Evolutionary conservation across 352 stramenopile species (phyloP).

Genomic region (Thalassiosira sp.): DNA sequence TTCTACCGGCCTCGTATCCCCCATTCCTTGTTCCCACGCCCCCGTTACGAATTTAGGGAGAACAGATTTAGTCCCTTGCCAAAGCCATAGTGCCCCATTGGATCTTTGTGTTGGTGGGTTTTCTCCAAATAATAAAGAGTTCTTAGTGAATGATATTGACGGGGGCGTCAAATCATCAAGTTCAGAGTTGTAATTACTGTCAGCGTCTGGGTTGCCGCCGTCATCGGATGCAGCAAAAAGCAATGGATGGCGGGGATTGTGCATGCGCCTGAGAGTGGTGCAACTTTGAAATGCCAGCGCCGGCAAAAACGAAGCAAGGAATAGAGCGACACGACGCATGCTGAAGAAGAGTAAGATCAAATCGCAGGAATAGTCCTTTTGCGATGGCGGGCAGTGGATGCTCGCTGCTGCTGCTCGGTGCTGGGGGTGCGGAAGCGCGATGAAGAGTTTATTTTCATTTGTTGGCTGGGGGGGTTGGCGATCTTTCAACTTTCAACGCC

Average conservation of each 20-base stretch:
- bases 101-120: constrained; percentile 58
- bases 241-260: background rate
- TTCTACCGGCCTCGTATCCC: constrained; percentile 54
- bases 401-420: too few relatives aligned
- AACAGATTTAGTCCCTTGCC: constrained; percentile 38
- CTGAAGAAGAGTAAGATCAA: background rate
- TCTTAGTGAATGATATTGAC: constrained; percentile 51
- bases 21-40: constrained; percentile 36
- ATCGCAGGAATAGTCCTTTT: too few relatives aligned
- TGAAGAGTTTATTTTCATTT: too few relatives aligned
- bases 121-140: constrained; percentile 68
- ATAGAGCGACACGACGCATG: constrained; percentile 3
- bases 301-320: background rate
- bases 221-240: constrained; percentile 8
- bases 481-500: too few relatives aligned
- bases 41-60: constrained; percentile 58
- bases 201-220: background rate
- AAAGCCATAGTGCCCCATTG: constrained; percentile 52
- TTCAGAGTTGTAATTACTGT: constrained; percentile 12
- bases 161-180: constrained; percentile 50
- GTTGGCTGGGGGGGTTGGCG: too few relatives aligned
- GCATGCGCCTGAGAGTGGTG: background rate
- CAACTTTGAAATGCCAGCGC: constrained; percentile 16
- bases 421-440: too few relatives aligned
- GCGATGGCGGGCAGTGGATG: too few relatives aligned